These are phyloP conservation scores for Colletotrichum incanum DNA, from an alignment of 2,329 filamentous ascomycete species.

Conservation along the genomic window DNA sequence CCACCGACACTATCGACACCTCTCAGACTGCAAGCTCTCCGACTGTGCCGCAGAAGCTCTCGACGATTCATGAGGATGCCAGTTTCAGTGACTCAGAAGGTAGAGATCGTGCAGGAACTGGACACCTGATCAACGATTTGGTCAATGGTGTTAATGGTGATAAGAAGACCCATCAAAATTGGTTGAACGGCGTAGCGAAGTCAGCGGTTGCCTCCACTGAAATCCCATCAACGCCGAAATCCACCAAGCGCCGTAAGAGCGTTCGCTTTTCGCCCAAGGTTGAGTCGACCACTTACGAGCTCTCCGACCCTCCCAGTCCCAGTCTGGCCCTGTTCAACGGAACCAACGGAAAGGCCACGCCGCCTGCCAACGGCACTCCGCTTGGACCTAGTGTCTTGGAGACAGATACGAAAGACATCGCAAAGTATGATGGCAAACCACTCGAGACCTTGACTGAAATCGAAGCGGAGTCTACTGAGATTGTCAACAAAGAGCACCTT, in stretches of 20 bases:
- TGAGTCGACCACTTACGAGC: constrained; percentile 74
- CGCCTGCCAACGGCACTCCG: constrained; percentile 17
- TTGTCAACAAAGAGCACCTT: constrained; percentile 82
- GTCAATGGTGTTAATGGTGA: constrained; percentile 43
- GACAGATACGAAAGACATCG: constrained; percentile 3
- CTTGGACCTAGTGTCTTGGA: constrained; percentile 27
- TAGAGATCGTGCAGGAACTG: not conserved
- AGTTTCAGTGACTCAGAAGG: not conserved
- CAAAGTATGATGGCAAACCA: not conserved
- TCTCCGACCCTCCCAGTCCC: constrained; percentile 67
- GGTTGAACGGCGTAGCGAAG: constrained; percentile 17
- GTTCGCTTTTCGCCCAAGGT: constrained; percentile 80
- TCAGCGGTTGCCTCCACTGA: constrained; percentile 25
- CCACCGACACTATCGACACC: not conserved
- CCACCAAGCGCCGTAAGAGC: constrained; percentile 69
- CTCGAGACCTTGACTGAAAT: not conserved
- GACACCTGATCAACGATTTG: constrained; percentile 40
- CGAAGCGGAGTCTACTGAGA: constrained; percentile 36
- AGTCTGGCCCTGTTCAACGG: constrained; percentile 51
- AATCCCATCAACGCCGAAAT: constrained; percentile 34
- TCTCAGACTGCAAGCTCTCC: not conserved
- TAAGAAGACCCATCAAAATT: constrained; percentile 11
- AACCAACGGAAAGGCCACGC: constrained; percentile 44
- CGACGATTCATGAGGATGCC: constrained; percentile 33
- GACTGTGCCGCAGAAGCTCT: constrained; percentile 11